These are phyloP conservation scores for Dioscorea zingiberensis DNA, from an alignment of 106 monocot species.

Conservation along the genomic window DNA sequence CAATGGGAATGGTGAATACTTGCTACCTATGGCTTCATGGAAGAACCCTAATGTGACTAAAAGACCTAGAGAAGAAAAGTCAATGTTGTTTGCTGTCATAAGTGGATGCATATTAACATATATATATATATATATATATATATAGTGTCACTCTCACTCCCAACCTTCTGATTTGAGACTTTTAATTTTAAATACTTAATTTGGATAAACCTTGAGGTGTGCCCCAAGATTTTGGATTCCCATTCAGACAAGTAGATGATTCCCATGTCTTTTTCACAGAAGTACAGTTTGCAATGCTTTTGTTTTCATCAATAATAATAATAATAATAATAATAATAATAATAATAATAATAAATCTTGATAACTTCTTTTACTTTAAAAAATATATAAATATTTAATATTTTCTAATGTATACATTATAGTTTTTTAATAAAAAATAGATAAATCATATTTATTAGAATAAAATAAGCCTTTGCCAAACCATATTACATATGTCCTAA, in stretches of 20 bases:
- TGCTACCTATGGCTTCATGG: background rate
- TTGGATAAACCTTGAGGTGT: background rate
- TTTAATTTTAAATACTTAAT: conserved; percentile 3
- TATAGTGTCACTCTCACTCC: background rate
- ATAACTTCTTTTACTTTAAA: too few species aligned
- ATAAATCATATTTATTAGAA: too few species aligned
- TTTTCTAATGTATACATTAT: too few species aligned
- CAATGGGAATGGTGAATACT: background rate
- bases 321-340: too few species aligned
- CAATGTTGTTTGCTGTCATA: conserved; percentile 6
- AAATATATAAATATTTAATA: too few species aligned
- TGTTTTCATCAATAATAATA: background rate
- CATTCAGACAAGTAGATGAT: background rate
- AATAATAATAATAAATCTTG: too few species aligned
- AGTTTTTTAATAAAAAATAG: too few species aligned
- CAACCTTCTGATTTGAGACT: conserved; percentile 8
- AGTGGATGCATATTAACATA: background rate
- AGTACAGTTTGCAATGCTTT: background rate
- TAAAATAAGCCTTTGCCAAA: too few species aligned
- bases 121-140: too few species aligned
- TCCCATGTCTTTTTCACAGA: background rate
- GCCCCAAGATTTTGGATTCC: background rate
- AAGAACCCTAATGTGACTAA: background rate
- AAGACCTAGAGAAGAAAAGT: background rate
- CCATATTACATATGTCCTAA: too few species aligned